A percentile compares a stretch with the other conserved stretches of the same genome.
Conservation (phyloP, 805 yeast genomes). For the Metschnikowia vanudenii region DNA sequence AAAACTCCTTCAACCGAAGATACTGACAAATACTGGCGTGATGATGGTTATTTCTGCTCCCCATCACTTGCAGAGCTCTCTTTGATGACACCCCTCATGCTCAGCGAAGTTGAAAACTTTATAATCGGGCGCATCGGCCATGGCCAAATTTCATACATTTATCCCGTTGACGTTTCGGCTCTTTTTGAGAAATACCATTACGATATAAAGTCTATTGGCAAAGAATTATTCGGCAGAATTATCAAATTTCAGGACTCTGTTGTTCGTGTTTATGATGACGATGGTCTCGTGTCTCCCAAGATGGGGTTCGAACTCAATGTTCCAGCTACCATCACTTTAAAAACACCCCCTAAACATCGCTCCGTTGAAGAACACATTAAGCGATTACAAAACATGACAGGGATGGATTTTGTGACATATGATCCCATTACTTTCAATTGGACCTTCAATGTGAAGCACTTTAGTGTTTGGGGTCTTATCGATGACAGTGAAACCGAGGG, state of each 20-base stretch:
- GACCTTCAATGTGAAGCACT: conserved; percentile 85
- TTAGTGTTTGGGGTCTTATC: conserved; percentile 89
- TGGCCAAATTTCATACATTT: conserved; percentile 66
- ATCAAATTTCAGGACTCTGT: conserved; percentile 46
- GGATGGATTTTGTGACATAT: conserved; percentile 78
- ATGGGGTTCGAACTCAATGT: conserved; percentile 71
- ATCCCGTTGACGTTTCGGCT: conserved; percentile 66
- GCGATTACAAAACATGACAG: conserved; percentile 51
- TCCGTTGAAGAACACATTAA: conserved; percentile 45
- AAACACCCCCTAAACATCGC: conserved; percentile 55
- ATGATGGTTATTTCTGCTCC: conserved; percentile 66
- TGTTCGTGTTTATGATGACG: conserved; percentile 64
- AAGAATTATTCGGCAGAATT: conserved; percentile 37
- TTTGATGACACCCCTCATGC: conserved; percentile 43
- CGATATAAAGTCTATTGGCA: conserved; percentile 37
- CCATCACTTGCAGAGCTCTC: conserved; percentile 57
- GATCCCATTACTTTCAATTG: conserved; percentile 73
- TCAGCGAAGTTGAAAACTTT: conserved; percentile 58
- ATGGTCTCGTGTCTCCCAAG: conserved; percentile 47
- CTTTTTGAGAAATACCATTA: conserved; percentile 42
- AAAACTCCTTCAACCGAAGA: not conserved
- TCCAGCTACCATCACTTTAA: conserved; percentile 71
- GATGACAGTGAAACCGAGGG: conserved; percentile 55
- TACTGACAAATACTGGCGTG: not conserved
- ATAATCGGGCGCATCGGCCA: conserved; percentile 64